A percentile compares a stretch with the other conserved stretches of the same genome.
Evolutionary conservation across 192 early-diverging fungal species (phyloP).

Genomic region (Paraglomus brasilianum): DNA sequence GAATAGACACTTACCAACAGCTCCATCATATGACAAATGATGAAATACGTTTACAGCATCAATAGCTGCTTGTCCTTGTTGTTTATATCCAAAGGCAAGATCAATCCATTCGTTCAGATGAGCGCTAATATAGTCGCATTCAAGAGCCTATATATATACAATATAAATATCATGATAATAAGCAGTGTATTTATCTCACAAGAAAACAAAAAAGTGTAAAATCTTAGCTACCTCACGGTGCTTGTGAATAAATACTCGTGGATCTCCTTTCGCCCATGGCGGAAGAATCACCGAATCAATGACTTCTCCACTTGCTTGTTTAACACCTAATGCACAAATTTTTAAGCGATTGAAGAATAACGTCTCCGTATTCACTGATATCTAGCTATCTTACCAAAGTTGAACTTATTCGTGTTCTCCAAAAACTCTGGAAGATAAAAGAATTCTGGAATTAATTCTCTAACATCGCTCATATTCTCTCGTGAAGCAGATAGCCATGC

Average conservation of each 20-base stretch:
- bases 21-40: conserved; percentile 94
- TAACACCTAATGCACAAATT: conserved; percentile 31
- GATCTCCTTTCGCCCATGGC: conserved; percentile 77
- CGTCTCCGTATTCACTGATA: too few species aligned
- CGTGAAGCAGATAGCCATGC: conserved; percentile 73
- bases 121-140: conserved; percentile 84
- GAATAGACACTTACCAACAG: conserved; percentile 54
- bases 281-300: conserved; percentile 79
- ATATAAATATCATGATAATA: conserved; percentile 12
- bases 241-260: conserved; percentile 72
- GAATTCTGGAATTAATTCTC: conserved; percentile 95
- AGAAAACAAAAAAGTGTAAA: neutral
- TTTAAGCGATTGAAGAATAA: neutral
- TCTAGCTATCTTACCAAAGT: conserved; percentile 49
- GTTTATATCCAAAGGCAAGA: conserved; percentile 95
- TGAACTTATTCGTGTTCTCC: conserved; percentile 66
- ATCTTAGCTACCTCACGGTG: conserved; percentile 60
- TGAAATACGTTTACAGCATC: conserved; percentile 93
- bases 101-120: conserved; percentile 95
- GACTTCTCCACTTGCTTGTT: conserved; percentile 60
- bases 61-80: conserved; percentile 81
- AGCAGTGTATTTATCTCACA: neutral
- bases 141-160: conserved; percentile 51
- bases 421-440: conserved; percentile 94
- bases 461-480: conserved; percentile 79